Evolutionary conservation across 78 protist genomes (phyloP), one percentile per base, ranked within the genome.

Genomic region (Fonticula alba): DNA sequence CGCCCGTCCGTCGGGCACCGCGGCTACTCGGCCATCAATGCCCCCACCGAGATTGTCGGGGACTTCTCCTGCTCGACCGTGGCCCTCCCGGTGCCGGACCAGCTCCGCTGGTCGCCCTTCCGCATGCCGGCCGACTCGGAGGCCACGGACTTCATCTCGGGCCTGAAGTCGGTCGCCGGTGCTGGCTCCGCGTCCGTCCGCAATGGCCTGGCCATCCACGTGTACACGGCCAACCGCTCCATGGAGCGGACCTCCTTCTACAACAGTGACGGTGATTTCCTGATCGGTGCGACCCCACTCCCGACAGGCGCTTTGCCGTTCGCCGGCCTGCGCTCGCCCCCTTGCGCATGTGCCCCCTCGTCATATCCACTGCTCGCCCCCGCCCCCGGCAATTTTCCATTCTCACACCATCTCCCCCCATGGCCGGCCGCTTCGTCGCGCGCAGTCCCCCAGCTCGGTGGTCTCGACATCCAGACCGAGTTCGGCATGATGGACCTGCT

Each of bases 221-320:
- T 84, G 69, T 85, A 79, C 80, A 64, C 82, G 17, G 24, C 51
- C 62, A 68, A 68, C 55, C 15, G 17, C 24, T 41, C 69, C 49
- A 86, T 85, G 97, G 52, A 31, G 13, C 33, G 71, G 41, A 32
- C 33, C 20, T 64, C 76, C 15, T 72, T 87, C 69, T 68, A 68
- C 58, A 79, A 75, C 68, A 17, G 85, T 17, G 97, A 91, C 59
- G 97, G 97, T 38, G 94, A 91, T 71, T 58, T 87, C 32, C 74
- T 91, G 47, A 82, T 91, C 33, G 71, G 56, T 38, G 43, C 15
- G 63, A 0, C 19, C 4, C 10, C 3, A 9, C 29, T 11, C 64
- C 22, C n/a, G 36, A 11, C 41, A 31, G n/a, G 6, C 54, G 27
- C n/a, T 17, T 7, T 15, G 54, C 31, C 3, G 54, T 43, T 43